Evolutionary conservation across 2,329 filamentous ascomycete genomes (phyloP).

Genomic region (Exutisphaerella laricina): DNA sequence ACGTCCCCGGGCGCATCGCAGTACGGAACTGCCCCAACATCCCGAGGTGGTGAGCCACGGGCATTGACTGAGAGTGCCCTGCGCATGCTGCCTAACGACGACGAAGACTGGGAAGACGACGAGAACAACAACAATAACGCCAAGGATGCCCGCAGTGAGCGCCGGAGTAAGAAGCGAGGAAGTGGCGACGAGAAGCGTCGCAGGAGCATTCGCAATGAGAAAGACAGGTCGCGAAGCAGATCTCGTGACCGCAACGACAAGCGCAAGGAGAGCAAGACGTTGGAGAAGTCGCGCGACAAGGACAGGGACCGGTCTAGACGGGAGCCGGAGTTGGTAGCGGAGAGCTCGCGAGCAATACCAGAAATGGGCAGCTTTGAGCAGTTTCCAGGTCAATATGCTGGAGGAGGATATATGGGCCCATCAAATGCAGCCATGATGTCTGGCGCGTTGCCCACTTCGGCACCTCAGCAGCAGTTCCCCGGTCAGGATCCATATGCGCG

Average conservation of each 20-base stretch:
- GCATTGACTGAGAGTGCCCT: constrained; percentile 34
- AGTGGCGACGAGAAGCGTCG: constrained; percentile 25
- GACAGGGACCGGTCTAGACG: constrained; percentile 14
- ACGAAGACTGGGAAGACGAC: constrained; percentile 31
- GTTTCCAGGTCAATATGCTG: constrained; percentile 29
- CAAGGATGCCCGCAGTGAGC: constrained; percentile 26
- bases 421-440: constrained; percentile 23
- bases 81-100: constrained; percentile 28
- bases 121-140: too few relatives aligned
- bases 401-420: constrained; percentile 15
- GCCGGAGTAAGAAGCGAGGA: constrained; percentile 26
- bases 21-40: constrained; percentile 36
- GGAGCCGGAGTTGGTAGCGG: constrained; percentile 15
- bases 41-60: constrained; percentile 22
- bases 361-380: constrained; percentile 29
- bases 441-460: constrained; percentile 26
- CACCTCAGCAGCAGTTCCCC: constrained; percentile 47
- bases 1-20: constrained; percentile 5
- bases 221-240: constrained; percentile 27
- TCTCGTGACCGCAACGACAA: constrained; percentile 21
- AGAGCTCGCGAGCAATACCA: constrained; percentile 24
- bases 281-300: constrained; percentile 19
- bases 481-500: constrained; percentile 49
- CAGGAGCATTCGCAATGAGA: constrained; percentile 31
- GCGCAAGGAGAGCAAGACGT: constrained; percentile 16